phyloP scores from a whole-genome alignment of 306 rosid species.

The Cercis canadensis region DNA sequence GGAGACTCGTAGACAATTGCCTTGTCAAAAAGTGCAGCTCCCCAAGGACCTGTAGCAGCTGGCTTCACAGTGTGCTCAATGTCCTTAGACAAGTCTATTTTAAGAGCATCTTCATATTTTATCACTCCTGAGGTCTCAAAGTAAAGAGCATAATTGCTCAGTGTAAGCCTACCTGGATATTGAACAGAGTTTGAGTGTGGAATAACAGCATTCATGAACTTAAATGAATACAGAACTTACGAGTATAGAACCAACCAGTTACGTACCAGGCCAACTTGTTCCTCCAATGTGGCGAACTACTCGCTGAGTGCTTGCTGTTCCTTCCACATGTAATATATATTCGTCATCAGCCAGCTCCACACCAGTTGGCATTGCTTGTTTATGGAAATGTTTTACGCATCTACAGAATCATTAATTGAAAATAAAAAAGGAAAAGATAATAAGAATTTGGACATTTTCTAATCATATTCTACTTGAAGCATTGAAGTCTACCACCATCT shows the following conservation, averaged over 20 bases:
- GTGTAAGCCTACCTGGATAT: conserved; percentile 87
- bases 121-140: conserved; percentile 88
- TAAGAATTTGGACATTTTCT: no score
- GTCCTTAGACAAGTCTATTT: conserved; percentile 71
- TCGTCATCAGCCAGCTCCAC: conserved; percentile 78
- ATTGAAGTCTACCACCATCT: no score
- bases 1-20: conserved; percentile 74
- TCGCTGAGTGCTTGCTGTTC: conserved; percentile 85
- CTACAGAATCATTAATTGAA: no score
- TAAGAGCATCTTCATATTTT: conserved; percentile 77
- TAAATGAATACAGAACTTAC: background rate
- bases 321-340: conserved; percentile 86
- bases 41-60: conserved; percentile 93
- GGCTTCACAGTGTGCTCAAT: conserved; percentile 63
- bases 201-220: conserved; percentile 22
- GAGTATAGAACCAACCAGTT: conserved; percentile 1
- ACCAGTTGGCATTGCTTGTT: conserved; percentile 73
- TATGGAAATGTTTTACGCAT: conserved; percentile 65
- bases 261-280: conserved; percentile 92
- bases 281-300: conserved; percentile 91
- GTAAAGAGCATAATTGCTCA: conserved; percentile 86
- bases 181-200: background rate
- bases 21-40: conserved; percentile 93
- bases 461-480: no score
- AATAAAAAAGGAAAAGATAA: no score